Base-by-base conservation (phyloP, 106 monocot species). In the Platanthera zijinensis region DNA sequence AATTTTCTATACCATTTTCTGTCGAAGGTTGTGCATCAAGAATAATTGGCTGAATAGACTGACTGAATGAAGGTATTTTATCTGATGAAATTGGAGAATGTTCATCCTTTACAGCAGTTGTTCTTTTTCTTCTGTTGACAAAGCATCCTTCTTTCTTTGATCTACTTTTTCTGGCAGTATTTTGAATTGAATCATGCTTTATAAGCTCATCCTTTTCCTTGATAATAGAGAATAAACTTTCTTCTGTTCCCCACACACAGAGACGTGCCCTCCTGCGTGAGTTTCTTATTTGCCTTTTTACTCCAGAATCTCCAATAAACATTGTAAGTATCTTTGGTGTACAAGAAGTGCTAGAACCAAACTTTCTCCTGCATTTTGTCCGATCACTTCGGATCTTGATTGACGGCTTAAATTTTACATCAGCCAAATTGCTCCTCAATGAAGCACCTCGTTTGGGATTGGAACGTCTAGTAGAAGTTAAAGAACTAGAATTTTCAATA, bases 391-490 rank as follows among this genome's bases (percentile, higher is more conserved):
- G 81, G 66, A 47, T 46, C 82, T 18, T 68, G 68, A 22, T 59
- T 72, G 72, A 48, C 15, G 73, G 67, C 77, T 79, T 56, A 47
- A 28, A 45, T 47, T 77, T 84, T 52, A n/a, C 53, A 62, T 72
- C 71, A 82, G 47, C 67, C 54, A 74, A 51, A 56, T 18, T 76
- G 49, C 46, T 81, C 73, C 75, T 83, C 28, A 66, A 81, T 0
- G 88, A 87, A 45, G 89, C 90, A 64, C 75, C 83, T 32, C 90
- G 85, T 77, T 82, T 89, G 52, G 90, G 90, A 74, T 94, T 94
- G 13, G 76, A 74, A 12, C 94, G 90, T 53, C 85, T 90, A n/a
- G 79, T 78, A 32, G 78, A 66, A 69, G 71, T 54, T 50, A 77
- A 30, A 3, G 83, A 7, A 57, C 66, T 49, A 50, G 80, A 57